Conservation (phyloP, 1,284 basidiomycete species). For the Ganoderma meredithae region DNA sequence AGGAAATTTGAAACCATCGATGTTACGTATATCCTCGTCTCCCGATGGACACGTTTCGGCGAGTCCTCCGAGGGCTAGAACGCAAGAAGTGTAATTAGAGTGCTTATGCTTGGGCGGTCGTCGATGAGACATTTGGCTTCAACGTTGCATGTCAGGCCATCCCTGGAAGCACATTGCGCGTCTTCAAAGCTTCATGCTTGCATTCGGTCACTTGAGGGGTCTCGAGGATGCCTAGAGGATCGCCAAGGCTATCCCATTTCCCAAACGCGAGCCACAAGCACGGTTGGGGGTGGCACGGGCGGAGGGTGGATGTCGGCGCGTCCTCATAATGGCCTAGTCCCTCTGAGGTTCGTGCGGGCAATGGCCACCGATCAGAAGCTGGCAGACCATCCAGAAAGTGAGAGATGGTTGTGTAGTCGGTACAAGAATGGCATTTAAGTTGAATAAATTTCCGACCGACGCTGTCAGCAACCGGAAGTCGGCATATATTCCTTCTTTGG, state of each 20-base stretch:
- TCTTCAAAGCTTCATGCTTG: not conserved
- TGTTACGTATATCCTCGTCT: not conserved
- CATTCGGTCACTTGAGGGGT: not conserved
- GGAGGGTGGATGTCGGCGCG: too few species aligned
- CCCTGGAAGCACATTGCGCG: not conserved
- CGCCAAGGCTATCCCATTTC: not conserved
- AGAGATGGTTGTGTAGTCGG: not conserved
- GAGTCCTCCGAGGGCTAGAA: not conserved
- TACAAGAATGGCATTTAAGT: not conserved
- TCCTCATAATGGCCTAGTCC: too few species aligned
- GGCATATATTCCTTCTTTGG: not conserved
- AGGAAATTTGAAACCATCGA: not conserved
- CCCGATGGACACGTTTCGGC: not conserved
- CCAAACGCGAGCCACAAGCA: not conserved
- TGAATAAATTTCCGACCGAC: not conserved
- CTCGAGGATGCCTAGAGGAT: not conserved
- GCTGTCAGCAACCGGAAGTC: not conserved
- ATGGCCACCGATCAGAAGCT: not conserved
- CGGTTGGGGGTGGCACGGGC: too few species aligned
- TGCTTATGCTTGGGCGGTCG: not conserved
- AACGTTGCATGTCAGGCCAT: not conserved
- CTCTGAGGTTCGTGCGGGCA: not conserved
- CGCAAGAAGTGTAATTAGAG: not conserved
- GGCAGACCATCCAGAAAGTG: not conserved
- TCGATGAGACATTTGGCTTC: not conserved